These are phyloP conservation scores for Scortechinia acanthostroma DNA, from an alignment of 2,329 filamentous ascomycete species.

Conservation along the genomic window DNA sequence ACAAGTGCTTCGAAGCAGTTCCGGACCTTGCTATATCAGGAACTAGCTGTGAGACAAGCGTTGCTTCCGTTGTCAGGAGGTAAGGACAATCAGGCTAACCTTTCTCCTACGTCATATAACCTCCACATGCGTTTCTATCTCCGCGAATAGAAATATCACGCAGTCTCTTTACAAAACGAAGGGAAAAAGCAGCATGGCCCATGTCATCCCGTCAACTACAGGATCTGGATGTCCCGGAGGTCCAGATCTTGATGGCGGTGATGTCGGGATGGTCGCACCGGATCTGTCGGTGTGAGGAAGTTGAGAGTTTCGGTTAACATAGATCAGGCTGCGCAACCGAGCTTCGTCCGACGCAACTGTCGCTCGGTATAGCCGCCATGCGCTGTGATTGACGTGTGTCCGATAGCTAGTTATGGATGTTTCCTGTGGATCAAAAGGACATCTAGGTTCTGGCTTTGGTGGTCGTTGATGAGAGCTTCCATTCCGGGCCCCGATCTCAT, in stretches of 20 bases:
- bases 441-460: conserved; percentile 10
- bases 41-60: no score
- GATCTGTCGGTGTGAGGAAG: conserved; percentile 12
- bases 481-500: conserved; percentile 13
- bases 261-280: conserved; percentile 13
- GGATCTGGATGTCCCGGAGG: conserved; percentile 7
- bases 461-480: conserved; percentile 16
- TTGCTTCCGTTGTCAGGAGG: no score
- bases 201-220: conserved; percentile 11
- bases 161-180: no score
- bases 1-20: no score
- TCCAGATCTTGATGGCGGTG: conserved; percentile 10
- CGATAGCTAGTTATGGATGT: conserved; percentile 9
- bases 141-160: no score
- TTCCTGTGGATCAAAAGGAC: conserved; percentile 11
- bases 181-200: no score
- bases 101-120: no score
- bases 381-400: conserved; percentile 14
- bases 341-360: conserved; percentile 7
- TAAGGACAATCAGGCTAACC: no score
- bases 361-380: conserved; percentile 12
- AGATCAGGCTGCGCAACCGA: conserved; percentile 12
- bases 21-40: no score
- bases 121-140: no score
- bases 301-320: conserved; percentile 13